Evolutionary conservation across 2,329 filamentous ascomycete genomes (phyloP).

Genomic region (Cladosporium oxysporum): DNA sequence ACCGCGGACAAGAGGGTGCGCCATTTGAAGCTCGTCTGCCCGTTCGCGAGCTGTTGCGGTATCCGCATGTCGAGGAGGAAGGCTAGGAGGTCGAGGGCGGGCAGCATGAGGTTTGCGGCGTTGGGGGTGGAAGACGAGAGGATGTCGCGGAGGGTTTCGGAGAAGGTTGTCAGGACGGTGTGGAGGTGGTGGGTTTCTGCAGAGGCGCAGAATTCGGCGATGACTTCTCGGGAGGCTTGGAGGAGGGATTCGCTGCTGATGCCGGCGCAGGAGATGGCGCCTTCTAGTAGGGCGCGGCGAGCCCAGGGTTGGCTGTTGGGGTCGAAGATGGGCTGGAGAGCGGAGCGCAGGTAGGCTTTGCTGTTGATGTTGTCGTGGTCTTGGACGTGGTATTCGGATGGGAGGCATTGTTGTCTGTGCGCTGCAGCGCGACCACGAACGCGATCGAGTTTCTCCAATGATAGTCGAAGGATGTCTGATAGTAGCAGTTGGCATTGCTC

Average conservation of each 20-base stretch:
- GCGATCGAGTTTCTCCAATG: conserved; percentile 87
- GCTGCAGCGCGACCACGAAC: conserved; percentile 69
- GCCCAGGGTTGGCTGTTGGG: conserved; percentile 33
- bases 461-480: conserved; percentile 60
- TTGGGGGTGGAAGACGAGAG: conserved; percentile 11
- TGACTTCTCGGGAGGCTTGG: conserved; percentile 65
- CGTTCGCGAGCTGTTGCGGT: conserved; percentile 40
- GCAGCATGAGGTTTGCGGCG: conserved; percentile 37
- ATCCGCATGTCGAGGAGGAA: conserved; percentile 62
- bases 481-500: conserved; percentile 23
- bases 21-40: conserved; percentile 58
- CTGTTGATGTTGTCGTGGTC: conserved; percentile 21
- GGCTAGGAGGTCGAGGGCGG: conserved; percentile 73
- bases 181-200: conserved; percentile 17
- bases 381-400: conserved; percentile 15
- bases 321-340: conserved; percentile 24
- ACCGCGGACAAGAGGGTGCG: conserved; percentile 67
- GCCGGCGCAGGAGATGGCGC: conserved; percentile 72
- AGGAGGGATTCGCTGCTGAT: conserved; percentile 76
- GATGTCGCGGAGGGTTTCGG: conserved; percentile 26
- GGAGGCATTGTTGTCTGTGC: conserved; percentile 27
- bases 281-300: conserved; percentile 58
- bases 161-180: conserved; percentile 28
- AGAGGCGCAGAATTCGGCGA: conserved; percentile 50
- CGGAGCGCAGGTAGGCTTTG: conserved; percentile 29